Evolutionary conservation across 768 basidiomycete species (phyloP).

Genomic region (Hypholoma sublateritium): DNA sequence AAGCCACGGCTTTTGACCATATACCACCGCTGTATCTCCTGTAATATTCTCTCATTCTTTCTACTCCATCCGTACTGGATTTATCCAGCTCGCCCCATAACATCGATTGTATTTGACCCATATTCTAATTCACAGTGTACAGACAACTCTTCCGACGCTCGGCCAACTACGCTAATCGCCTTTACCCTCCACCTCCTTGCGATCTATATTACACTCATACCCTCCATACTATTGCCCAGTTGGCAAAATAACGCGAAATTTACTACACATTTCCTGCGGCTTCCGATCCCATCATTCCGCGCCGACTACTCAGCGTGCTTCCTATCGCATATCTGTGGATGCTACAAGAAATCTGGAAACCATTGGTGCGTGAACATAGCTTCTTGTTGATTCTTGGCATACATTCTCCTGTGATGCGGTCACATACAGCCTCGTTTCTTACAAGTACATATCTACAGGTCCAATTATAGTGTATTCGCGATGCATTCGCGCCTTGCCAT

Average conservation of each 20-base stretch:
- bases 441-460: slow-evolving; percentile 4
- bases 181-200: slow-evolving; percentile 7
- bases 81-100: slow-evolving; percentile 11
- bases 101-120: slow-evolving; percentile 12
- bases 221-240: not conserved
- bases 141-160: slow-evolving; percentile 11
- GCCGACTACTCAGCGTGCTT: not conserved
- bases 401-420: too few relatives aligned
- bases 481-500: slow-evolving; percentile 53
- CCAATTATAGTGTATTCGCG: not conserved
- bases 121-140: slow-evolving; percentile 17
- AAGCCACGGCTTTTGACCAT: slow-evolving; percentile 9
- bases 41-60: slow-evolving; percentile 10
- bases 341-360: not conserved
- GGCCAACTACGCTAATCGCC: slow-evolving; percentile 22
- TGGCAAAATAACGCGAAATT: not conserved
- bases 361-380: not conserved
- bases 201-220: slow-evolving; percentile 5
- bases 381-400: not conserved
- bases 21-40: slow-evolving; percentile 19
- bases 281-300: not conserved
- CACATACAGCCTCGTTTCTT: not conserved
- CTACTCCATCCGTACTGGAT: slow-evolving; percentile 9
- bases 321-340: not conserved
- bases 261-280: not conserved